Base-by-base conservation (phyloP, 306 rosid genomes). In the Biancaea sappan region DNA sequence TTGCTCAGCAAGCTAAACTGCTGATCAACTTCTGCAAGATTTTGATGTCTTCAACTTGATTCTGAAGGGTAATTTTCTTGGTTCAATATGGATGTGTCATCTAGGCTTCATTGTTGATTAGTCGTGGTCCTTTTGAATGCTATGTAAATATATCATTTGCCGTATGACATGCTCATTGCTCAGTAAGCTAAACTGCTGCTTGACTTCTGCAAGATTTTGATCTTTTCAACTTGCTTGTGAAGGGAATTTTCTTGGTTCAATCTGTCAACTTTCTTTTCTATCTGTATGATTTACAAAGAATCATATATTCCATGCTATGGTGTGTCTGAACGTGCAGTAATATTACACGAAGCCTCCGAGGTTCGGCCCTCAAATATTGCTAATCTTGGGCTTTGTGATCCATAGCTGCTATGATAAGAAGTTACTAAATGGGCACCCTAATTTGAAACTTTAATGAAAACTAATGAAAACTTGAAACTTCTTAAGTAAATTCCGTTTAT, bases 121-220 rank as follows among this genome's bases (percentile, higher is more conserved):
- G 46, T 58, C n/a, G n/a, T n/a, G n/a, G n/a, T n/a, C 69, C 67
- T 4, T 50, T 47, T 57, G 81, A 64, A 50, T 79, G 79, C 71
- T 35, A 16, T 80, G 91, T 90, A 81, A 41, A 86, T 88, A 82
- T n/a, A 15, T 73, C 43, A 60, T 77, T 69, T 61, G 74, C 78
- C 64, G 59, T 64, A 74, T 73, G 64, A 59, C 79, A 41, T 47
- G 47, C 47, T 61, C 28, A 32, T 34, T 51, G 38, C 63, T 28
- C 38, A 57, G 37, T 66, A 56, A 53, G 72, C 44, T 65, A 31
- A 66, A 54, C 26, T 54, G 59, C 25, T 53, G 51, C 46, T 51
- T 66, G 73, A 21, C 52, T 37, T 56, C 47, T 64, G 48, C 43
- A 38, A 65, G 65, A 46, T 70, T 73, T 66, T 62, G 54, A 52